Percentiles rank a stretch among this genome's conserved stretches.
phyloP scores from a whole-genome alignment of 179 eudicot genomes.

The Carnegiea gigantea region DNA sequence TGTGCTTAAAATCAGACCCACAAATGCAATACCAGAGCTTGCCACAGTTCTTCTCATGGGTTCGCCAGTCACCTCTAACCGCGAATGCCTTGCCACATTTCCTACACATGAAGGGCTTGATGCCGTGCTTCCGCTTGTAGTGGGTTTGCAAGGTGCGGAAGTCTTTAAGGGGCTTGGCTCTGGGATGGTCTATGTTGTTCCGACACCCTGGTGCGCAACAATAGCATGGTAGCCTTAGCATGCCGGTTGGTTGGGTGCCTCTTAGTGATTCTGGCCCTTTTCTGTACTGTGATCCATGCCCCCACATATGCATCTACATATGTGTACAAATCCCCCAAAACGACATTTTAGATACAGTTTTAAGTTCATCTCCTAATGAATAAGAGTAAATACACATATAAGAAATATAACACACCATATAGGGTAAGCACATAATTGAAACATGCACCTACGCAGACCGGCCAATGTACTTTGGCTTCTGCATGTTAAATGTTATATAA shows the following conservation, averaged over 20 bases:
- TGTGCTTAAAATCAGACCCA: slow-evolving; percentile 29
- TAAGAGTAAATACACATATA: no score
- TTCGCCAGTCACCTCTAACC: slow-evolving; percentile 26
- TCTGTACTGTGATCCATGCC: slow-evolving; percentile 12
- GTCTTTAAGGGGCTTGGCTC: slow-evolving; percentile 25
- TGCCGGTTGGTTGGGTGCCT: slow-evolving; percentile 16
- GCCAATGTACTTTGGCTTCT: no score
- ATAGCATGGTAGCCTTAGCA: slow-evolving; percentile 17
- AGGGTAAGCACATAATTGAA: no score
- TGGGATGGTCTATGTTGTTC: slow-evolving; percentile 13
- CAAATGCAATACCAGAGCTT: slow-evolving; percentile 28
- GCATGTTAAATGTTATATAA: no score
- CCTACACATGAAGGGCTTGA: slow-evolving; percentile 25
- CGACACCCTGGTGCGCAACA: slow-evolving; percentile 17
- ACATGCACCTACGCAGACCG: no score
- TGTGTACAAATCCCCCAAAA: neutral
- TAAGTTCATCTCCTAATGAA: no score
- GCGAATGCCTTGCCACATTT: slow-evolving; percentile 28
- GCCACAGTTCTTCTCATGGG: slow-evolving; percentile 24
- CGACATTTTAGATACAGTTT: neutral
- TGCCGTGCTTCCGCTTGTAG: slow-evolving; percentile 26
- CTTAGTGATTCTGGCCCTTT: slow-evolving; percentile 12
- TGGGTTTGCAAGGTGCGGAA: slow-evolving; percentile 29
- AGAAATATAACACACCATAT: no score
- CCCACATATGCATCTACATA: slow-evolving; percentile 17